Evolutionary conservation across 345 rosid species (phyloP).

Genomic region (Erodium maritimum): DNA sequence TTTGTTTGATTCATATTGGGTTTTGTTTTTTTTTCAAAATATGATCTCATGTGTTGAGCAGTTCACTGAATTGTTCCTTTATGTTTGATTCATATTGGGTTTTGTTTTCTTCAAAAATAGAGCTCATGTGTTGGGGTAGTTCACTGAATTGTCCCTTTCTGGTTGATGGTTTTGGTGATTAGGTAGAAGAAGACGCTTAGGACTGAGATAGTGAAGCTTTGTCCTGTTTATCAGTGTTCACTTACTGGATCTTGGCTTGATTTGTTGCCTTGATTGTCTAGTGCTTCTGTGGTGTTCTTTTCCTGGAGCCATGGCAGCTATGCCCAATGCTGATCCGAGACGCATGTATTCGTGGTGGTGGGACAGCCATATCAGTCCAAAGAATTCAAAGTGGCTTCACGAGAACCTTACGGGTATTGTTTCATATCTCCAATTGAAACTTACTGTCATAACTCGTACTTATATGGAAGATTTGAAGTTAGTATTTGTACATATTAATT

Average conservation of each 20-base stretch:
- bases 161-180: constrained; percentile 2
- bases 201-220: background rate
- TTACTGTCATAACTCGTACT: too few relatives aligned
- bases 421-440: too few relatives aligned
- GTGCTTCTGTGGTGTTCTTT: background rate
- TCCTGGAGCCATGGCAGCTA: constrained; percentile 34
- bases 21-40: too few relatives aligned
- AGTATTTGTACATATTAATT: too few relatives aligned
- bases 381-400: constrained; percentile 86
- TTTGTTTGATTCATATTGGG: too few relatives aligned
- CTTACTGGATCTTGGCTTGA: constrained; percentile 2
- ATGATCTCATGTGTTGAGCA: too few relatives aligned
- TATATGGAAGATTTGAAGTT: too few relatives aligned
- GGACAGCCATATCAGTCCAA: constrained; percentile 83
- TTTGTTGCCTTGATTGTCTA: constrained; percentile 1
- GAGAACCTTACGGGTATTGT: constrained; percentile 76
- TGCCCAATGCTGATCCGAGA: constrained; percentile 29
- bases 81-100: too few relatives aligned
- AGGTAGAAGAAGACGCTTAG: constrained; percentile 11
- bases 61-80: too few relatives aligned
- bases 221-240: constrained; percentile 1
- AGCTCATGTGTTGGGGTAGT: too few relatives aligned
- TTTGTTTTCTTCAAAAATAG: too few relatives aligned
- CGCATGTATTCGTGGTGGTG: constrained; percentile 87
- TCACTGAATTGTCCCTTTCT: constrained; percentile 2